phyloP scores from a whole-genome alignment of 108 stramenopile species.

The Skeletonema menzelii region DNA sequence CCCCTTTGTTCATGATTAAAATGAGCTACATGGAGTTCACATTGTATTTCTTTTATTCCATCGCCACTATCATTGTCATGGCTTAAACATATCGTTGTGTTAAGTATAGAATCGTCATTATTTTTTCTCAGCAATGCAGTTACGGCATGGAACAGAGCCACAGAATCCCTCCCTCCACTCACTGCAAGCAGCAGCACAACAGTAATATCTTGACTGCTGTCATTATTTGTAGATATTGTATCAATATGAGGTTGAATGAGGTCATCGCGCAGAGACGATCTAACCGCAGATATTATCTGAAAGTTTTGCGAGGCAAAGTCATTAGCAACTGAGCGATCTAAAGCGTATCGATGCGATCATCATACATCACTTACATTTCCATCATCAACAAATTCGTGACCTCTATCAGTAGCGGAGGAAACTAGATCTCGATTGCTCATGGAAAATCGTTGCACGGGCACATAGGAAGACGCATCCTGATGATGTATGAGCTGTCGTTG shows the following conservation, averaged over 20 bases:
- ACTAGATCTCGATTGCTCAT: background rate
- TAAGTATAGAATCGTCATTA: background rate
- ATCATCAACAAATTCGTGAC: background rate
- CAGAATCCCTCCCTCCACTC: constrained; percentile 91
- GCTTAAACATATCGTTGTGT: constrained; percentile 6
- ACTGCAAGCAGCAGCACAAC: constrained; percentile 66
- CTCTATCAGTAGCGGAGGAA: background rate
- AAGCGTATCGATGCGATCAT: no score
- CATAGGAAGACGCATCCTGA: background rate
- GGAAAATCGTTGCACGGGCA: background rate
- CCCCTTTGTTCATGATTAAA: constrained; percentile 87
- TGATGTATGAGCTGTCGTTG: background rate
- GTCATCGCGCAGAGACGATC: constrained; percentile 20
- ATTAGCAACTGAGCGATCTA: background rate
- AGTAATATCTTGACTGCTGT: background rate
- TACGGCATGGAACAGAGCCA: constrained; percentile 77
- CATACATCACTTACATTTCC: background rate
- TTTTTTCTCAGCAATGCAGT: constrained; percentile 36
- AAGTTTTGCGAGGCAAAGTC: background rate
- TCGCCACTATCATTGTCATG: constrained; percentile 14
- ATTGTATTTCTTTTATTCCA: constrained; percentile 19
- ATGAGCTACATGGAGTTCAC: constrained; percentile 76
- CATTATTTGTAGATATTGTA: background rate
- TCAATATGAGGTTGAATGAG: constrained; percentile 24
- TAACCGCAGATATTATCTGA: constrained; percentile 17